Percentiles rank a stretch among this genome's conserved stretches.
These are phyloP conservation scores for Cladosporium sp. DNA, from an alignment of 2,329 filamentous ascomycete genomes.

Conservation along the genomic window DNA sequence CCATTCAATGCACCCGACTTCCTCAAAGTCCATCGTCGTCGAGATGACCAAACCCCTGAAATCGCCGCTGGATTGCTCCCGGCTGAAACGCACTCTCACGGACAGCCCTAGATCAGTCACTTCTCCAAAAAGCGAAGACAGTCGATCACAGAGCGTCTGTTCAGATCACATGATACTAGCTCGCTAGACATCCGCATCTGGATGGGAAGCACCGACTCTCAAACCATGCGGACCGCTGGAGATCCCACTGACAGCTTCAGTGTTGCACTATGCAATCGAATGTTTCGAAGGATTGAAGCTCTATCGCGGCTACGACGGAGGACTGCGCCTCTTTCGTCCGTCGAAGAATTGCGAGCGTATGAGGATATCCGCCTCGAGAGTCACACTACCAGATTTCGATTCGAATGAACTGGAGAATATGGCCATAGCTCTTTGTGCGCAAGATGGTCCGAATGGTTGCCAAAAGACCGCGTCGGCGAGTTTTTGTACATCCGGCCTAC, in stretches of 20 bases:
- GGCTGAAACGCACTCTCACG: constrained; percentile 44
- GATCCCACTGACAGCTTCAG: constrained; percentile 76
- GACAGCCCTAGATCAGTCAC: constrained; percentile 39
- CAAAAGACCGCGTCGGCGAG: constrained; percentile 62
- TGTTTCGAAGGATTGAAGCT: constrained; percentile 89
- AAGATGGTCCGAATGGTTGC: constrained; percentile 79
- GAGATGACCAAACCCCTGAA: too few relatives aligned
- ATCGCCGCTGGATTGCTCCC: constrained; percentile 22
- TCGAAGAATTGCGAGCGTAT: constrained; percentile 69
- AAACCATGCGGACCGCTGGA: constrained; percentile 73
- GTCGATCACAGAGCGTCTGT: constrained; percentile 43
- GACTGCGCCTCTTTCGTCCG: constrained; percentile 73
- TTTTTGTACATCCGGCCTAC: constrained; percentile 74
- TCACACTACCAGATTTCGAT: constrained; percentile 72
- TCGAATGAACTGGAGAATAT: constrained; percentile 71
- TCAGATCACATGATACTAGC: constrained; percentile 87
- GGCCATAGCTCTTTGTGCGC: constrained; percentile 66
- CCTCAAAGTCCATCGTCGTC: too few relatives aligned
- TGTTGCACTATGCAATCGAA: constrained; percentile 85
- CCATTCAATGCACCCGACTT: too few relatives aligned
- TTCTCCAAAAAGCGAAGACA: too few relatives aligned
- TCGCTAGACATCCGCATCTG: constrained; percentile 62
- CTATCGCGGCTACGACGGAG: constrained; percentile 66
- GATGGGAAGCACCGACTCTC: constrained; percentile 72
- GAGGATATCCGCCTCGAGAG: constrained; percentile 56